These are phyloP conservation scores for Ramaria rubella DNA, from an alignment of 768 basidiomycete species.

Conservation along the genomic window DNA sequence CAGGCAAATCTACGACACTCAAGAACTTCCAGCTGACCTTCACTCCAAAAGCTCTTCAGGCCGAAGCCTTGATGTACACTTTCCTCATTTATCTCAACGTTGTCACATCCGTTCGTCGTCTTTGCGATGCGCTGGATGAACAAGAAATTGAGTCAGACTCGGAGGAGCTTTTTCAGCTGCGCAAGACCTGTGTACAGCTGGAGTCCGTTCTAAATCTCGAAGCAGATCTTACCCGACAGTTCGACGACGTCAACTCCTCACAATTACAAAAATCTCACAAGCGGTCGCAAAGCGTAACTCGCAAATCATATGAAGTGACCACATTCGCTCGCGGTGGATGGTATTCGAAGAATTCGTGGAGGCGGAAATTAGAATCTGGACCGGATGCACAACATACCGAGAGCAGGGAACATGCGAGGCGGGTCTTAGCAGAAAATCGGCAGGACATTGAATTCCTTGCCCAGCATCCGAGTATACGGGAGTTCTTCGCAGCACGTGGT, in stretches of 20 bases:
- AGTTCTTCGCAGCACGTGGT: neutral
- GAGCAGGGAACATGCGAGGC: neutral
- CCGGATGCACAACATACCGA: neutral
- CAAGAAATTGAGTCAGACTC: neutral
- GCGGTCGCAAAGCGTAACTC: neutral
- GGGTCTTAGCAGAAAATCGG: neutral
- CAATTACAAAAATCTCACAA: neutral
- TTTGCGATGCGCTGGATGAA: slow-evolving; percentile 27
- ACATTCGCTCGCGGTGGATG: neutral
- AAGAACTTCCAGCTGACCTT: slow-evolving; percentile 56
- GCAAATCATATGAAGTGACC: slow-evolving; percentile 1
- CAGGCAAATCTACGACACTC: slow-evolving; percentile 37
- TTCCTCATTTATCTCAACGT: slow-evolving; percentile 65
- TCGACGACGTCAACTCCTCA: neutral
- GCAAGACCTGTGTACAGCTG: neutral
- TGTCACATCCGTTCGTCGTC: slow-evolving; percentile 43
- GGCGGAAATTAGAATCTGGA: neutral
- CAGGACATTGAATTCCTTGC: slow-evolving; percentile 1
- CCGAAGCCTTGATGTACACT: slow-evolving; percentile 54
- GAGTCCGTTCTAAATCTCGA: neutral
- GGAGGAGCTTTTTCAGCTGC: neutral
- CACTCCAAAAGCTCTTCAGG: slow-evolving; percentile 51
- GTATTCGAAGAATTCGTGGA: neutral
- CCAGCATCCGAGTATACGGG: neutral
- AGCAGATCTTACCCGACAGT: neutral